Evolutionary conservation across 1,284 basidiomycete genomes (phyloP).

Genomic region (Grifola frondosa): DNA sequence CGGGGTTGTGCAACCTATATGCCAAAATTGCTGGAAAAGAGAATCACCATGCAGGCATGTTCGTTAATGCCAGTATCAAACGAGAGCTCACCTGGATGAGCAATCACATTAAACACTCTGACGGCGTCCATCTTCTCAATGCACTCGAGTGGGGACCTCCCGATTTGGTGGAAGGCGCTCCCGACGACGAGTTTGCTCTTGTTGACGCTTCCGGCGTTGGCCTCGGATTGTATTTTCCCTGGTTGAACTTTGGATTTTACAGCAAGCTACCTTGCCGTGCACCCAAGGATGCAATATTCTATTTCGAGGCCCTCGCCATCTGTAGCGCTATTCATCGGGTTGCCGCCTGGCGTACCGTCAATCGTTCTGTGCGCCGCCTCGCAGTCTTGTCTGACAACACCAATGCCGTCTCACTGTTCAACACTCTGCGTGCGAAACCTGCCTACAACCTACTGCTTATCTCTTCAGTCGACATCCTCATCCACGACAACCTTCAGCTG

Average conservation of each 20-base stretch:
- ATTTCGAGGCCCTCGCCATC: constrained; percentile 9
- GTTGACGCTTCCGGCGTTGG: neutral
- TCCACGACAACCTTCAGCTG: no score
- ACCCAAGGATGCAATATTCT: constrained; percentile 6
- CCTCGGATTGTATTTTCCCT: constrained; percentile 7
- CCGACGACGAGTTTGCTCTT: constrained; percentile 1
- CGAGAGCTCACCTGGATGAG: constrained; percentile 32
- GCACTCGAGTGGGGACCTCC: neutral
- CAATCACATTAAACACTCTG: neutral
- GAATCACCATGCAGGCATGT: constrained; percentile 15
- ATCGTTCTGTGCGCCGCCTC: constrained; percentile 4
- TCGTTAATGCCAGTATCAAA: constrained; percentile 28
- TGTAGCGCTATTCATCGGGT: constrained; percentile 8
- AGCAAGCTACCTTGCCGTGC: neutral
- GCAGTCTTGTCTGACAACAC: constrained; percentile 26
- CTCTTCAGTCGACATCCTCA: no score
- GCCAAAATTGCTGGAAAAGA: constrained; percentile 34
- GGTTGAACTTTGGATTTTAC: constrained; percentile 1
- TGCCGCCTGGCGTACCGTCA: neutral
- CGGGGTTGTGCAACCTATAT: constrained; percentile 34
- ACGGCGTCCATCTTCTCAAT: neutral
- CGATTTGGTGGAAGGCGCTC: neutral
- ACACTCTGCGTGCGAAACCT: constrained; percentile 14
- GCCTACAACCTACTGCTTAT: no score
- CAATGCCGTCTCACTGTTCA: constrained; percentile 27